Evolutionary conservation across 129 eudicot genomes (phyloP), one percentile per base, ranked within the genome.

Genomic region (Artemisia tridentata): DNA sequence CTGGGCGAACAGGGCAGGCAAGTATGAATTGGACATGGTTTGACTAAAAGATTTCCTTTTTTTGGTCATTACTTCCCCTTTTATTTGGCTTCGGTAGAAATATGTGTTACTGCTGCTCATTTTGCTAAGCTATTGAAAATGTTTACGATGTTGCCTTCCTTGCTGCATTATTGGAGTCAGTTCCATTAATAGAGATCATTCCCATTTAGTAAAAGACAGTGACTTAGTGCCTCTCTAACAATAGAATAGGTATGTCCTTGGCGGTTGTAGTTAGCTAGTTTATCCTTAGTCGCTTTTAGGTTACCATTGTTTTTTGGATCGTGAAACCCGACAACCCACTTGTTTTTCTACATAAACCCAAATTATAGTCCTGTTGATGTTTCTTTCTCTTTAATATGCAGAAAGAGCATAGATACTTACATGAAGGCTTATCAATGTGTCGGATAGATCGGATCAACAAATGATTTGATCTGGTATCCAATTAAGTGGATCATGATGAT

Each of bases 1-100:
- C 93, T 38, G 99, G 99, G n/a, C 88, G 87, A 54, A 80, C 92
- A 51, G 97, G 90, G 75, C 87, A 90, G 97, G 99, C 80, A 88
- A 82, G 98, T 75, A 67, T 72, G 48, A 15, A n/a, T 20, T 65
- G 61, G 46, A 65, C 46, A 77, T 68, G 63, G 64, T 11, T 67
- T 75, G 43, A 8, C 62, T 31, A 7, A 34, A 63, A 50, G 59
- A 53, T 16, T 45, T 67, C 52, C n/a, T 53, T 29, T 47, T 58
- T 55, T 10, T 62, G 61, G 65, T 25, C 55, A 16, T 72, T 41
- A 46, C 6, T 65, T 52, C 29, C 2, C 46, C 19, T 18, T 34
- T 6, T 51, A 73, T 48, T 51, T 63, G 34, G 50, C 25, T 73
- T 73, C 51, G 55, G 52, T 52, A 50, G 70, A 73, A 50, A 31